Base-by-base conservation (phyloP, 495 filamentous ascomycete genomes). In the Neurospora sublineolata region DNA sequence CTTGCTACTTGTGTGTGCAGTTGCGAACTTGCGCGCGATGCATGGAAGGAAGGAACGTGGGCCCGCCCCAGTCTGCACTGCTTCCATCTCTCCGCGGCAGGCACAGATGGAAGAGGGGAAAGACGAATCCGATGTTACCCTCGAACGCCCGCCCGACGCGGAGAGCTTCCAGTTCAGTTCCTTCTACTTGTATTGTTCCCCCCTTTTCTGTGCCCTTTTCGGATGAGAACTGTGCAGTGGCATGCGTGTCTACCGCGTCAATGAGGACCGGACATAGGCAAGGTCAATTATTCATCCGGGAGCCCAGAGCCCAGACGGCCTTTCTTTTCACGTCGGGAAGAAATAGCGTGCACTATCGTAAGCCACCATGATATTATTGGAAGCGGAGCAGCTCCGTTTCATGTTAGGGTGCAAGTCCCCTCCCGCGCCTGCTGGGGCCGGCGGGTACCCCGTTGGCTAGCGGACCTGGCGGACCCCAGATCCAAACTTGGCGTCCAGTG, bases 361-460 rank as follows among this genome's bases (percentile, higher is more conserved):
- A 64, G 52, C 52, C 52, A 60, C 52, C 52, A 30, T 8, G 52
- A 64, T 64, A 64, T 64, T 64, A 64, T 64, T 64, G 52, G 52
- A 64, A 64, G 67, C 67, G 20, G 41, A 60, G 37, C 68, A 44
- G 38, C 72, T 72, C 74, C 72, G 70, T 75, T 75, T 75, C 72
- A 70, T 42, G 73, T 75, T 74, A 72, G 68, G 10, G 36, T 40
- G 0, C 3, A 74, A 58, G 72, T 75, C 67, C 20, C 67, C 69
- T 58, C 37, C 60, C 40, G 11, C 36, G 58, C 39, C 10, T 36
- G 20, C 12, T 69, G 4, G 60, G 36, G 39, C 30, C 16, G 36
- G 38, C 18, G 52, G 68, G 64, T 64, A 70, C 67, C 37, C 68
- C 12, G 23, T 69, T 64, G n/a, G 18, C 68, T 70, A 64, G 42